Base-by-base conservation (phyloP, 2,329 filamentous ascomycete species). In the Lojkania enalia region DNA sequence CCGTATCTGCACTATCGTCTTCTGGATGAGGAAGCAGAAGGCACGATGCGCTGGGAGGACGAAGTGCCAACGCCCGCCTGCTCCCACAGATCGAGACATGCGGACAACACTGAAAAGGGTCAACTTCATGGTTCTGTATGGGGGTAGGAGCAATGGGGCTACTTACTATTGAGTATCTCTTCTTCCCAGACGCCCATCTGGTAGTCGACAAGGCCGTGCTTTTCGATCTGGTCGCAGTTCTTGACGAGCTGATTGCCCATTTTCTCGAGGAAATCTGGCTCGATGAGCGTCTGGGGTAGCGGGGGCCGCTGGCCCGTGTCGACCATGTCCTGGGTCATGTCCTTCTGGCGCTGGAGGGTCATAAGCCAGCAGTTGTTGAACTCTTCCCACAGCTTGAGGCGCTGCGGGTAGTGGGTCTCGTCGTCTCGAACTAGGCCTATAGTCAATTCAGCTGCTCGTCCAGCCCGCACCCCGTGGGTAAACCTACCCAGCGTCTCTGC, bases 141-240 rank as follows among this genome's bases (percentile, higher is more conserved):
- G 29, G 18, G 20, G 14, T 35, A 21, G 33, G 30, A 35, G 29
- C 25, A 31, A 20, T 9, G 18, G 20, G 25, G 25, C 25, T 27
- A 78, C 88, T 72, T 76, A 96, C 91, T 80, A 46, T 82, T 81
- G 57, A 94, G 82, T 58, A 97, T 96, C 63, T 88, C 84, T 65
- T 97, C 91, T 71, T 97, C 94, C 82, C 90, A 95, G 19, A 97
- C 88, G 6, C 94, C 94, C 74, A 96, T 95, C 63, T 97, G 87
- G 67, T 97, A 99, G 72, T 99, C 94, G 9, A 99, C 90, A 36
- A 99, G 75, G n/a, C 94, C 94, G 64, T 95, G 86, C 55, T 87
- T 85, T 70, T 97, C 92, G 51, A 97, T 81, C 39, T 82, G 82
- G 66, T 97, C 90, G 66, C 91, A 95, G 39, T 96, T 77, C 39